Conservation (phyloP, 2,329 filamentous ascomycete genomes). For the Botryosphaeria dothidea region DNA sequence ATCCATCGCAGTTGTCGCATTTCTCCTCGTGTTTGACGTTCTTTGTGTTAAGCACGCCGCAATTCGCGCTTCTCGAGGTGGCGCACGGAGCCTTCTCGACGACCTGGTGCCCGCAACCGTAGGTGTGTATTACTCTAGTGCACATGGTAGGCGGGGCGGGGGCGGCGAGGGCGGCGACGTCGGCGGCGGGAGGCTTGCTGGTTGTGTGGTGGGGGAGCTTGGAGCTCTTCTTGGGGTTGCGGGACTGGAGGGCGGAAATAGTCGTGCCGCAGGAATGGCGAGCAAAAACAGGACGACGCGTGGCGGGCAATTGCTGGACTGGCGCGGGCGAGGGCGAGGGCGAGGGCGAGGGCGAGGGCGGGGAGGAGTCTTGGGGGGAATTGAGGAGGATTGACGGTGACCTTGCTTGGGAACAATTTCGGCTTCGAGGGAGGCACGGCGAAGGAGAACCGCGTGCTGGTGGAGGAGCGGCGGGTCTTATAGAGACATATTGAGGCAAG, state of each 20-base stretch:
- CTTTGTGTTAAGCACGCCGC: constrained; percentile 44
- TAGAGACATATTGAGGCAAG: constrained; percentile 35
- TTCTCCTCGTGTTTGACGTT: constrained; percentile 50
- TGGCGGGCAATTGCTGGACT: constrained; percentile 16
- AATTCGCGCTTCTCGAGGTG: constrained; percentile 45
- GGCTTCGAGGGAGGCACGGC: constrained; percentile 11
- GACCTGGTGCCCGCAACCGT: constrained; percentile 48
- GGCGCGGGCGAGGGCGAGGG: constrained; percentile 11
- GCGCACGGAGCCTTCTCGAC: constrained; percentile 48
- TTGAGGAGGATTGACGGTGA: constrained; percentile 14
- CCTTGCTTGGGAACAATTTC: constrained; percentile 18
- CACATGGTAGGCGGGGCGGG: constrained; percentile 40
- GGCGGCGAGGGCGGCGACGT: constrained; percentile 5
- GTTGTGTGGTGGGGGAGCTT: background rate
- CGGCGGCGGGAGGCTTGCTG: constrained; percentile 24
- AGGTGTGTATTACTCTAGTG: constrained; percentile 49
- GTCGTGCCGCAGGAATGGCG: background rate
- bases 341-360: constrained; percentile 10
- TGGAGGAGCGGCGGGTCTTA: constrained; percentile 31
- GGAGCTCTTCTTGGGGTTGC: constrained; percentile 24
- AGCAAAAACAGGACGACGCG: constrained; percentile 15
- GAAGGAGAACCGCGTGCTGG: constrained; percentile 17
- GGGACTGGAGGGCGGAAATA: constrained; percentile 22
- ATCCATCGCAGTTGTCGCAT: constrained; percentile 48
- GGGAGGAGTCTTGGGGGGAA: constrained; percentile 11